Conservation (phyloP, 805 yeast genomes). For the Cyberlindnera meyerae region DNA sequence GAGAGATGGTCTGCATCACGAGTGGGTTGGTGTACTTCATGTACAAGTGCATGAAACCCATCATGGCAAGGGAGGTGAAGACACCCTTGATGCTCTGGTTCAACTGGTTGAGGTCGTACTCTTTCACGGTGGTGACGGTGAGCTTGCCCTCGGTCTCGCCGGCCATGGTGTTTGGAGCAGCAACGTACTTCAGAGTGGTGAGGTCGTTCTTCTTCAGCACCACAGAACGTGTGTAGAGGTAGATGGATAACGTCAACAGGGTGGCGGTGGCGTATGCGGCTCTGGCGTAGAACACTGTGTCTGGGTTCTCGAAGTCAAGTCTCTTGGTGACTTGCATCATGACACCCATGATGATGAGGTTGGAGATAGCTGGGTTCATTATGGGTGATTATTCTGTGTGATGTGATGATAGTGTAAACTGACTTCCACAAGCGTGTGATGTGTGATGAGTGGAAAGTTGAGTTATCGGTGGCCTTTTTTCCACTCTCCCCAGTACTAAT, state of each 20-base stretch:
- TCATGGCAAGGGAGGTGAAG: conserved; percentile 89
- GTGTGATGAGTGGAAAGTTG: too few species aligned
- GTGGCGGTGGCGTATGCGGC: conserved; percentile 65
- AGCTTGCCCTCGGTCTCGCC: conserved; percentile 71
- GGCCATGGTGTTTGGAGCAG: conserved; percentile 73
- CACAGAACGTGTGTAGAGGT: conserved; percentile 54
- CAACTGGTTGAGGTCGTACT: conserved; percentile 88
- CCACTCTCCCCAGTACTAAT: too few species aligned
- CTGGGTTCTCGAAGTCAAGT: conserved; percentile 84
- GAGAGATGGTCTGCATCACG: conserved; percentile 88
- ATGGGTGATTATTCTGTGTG: conserved; percentile 1
- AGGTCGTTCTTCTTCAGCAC: conserved; percentile 79
- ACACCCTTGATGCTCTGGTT: conserved; percentile 75
- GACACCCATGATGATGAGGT: conserved; percentile 85
- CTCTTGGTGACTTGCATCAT: conserved; percentile 94
- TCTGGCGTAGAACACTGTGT: conserved; percentile 69
- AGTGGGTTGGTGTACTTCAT: conserved; percentile 97
- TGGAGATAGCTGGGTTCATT: conserved; percentile 87
- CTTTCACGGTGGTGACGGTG: conserved; percentile 88
- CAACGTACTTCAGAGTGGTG: conserved; percentile 86
- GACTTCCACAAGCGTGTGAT: too few species aligned
- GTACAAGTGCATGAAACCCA: conserved; percentile 97
- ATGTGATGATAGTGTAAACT: too few species aligned
- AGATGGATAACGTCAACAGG: conserved; percentile 56
- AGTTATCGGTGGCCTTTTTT: too few species aligned